Evolutionary conservation across 192 early-diverging fungal genomes (phyloP), one percentile per base, ranked within the genome.

Genomic region (Coemansia interrupta): DNA sequence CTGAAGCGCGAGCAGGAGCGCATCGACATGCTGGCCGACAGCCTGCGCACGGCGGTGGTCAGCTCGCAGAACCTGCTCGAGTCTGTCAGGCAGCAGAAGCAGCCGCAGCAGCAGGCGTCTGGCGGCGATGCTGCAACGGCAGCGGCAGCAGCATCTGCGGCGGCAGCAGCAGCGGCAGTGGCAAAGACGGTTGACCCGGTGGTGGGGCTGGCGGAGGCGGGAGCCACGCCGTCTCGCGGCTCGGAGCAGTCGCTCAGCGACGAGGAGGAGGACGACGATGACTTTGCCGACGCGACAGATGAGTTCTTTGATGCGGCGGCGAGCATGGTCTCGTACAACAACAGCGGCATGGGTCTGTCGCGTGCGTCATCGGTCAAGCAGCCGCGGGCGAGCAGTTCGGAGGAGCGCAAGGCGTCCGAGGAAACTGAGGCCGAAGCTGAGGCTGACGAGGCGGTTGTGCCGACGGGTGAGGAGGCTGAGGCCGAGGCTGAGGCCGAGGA

Each of bases 241-340:
- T 46, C 8, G 42, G 17, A 23, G 10, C 56, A 24, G 42, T 30
- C 24, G 23, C 29, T 43, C 10, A 39, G n/a, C 5, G 56, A 58
- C 5, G 80, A 70, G 6, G 67, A 78, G 0, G 68, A 70, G 18
- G 63, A 68, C 13, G 72, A 78, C 30, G 83, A 70, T 2, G 86
- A 79, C 24, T 80, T 80, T 64, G 77, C 70, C 0, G 77, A 73
- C 59, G 77, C 77, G 9, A 66, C 70, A 0, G 77, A 89, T 45
- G 83, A 86, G 68, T 89, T 89, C 69, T 89, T 84, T 75, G 85
- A 89, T 56, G 82, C 86, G 2, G 82, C 82, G 15, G 57, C 77
- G 7, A 73, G 53, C 15, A 57, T 66, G 13, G 70, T 65, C 29
- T 66, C 61, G 30, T 46, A 60, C 29, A 63, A 23, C 30, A 58